Evolutionary conservation across 192 early-diverging fungal genomes (phyloP), one percentile per base, ranked within the genome.

Genomic region (Coemansia asiatica): DNA sequence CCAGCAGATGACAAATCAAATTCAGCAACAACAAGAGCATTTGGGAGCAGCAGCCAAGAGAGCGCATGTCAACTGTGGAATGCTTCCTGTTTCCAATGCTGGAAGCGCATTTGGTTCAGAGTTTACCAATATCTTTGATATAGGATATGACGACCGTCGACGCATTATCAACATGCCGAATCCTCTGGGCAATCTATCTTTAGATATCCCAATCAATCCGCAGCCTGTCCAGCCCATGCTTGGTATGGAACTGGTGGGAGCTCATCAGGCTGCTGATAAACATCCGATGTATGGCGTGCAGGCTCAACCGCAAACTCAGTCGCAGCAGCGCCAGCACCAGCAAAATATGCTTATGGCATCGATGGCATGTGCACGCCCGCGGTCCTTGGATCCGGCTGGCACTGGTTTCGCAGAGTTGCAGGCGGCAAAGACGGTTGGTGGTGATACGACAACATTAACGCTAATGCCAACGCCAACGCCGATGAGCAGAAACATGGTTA

Each of bases 91-190:
- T 9, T 44, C 40, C 15, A 2, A 1, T 16, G 40, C 40, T 2
- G 40, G 12, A 12, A 44, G 40, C 15, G 15, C 40, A 16, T 44
- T 44, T 44, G 40, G 23, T 25, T n/a, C 56, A 5, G 46, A 29
- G 48, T 35, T 79, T 31, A 62, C 51, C 8, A 61, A 73, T 31
- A 72, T 81, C 46, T 63, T 81, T 23, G 69, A 71, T 6, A 74
- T 71, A 16, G 69, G 72, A 1, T 75, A 74, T 25, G 72, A 81
- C 23, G 66, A 66, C 29, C 35, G 67, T 23, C 72, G 72, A 8
- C 72, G 72, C 18, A 72, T 81, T 5, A 81, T 81, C 56, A 81
- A 69, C 35, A 74, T 81, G 72, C 78, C 78, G n/a, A 81, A 73
- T 60, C 72, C 78, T 62, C 57, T 81, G 47, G 78, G 67, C 25